A percentile compares a stretch with the other conserved stretches of the same genome.
Evolutionary conservation across 805 yeast species (phyloP).

Genomic region (Wickerhamiella allomyrinae): DNA sequence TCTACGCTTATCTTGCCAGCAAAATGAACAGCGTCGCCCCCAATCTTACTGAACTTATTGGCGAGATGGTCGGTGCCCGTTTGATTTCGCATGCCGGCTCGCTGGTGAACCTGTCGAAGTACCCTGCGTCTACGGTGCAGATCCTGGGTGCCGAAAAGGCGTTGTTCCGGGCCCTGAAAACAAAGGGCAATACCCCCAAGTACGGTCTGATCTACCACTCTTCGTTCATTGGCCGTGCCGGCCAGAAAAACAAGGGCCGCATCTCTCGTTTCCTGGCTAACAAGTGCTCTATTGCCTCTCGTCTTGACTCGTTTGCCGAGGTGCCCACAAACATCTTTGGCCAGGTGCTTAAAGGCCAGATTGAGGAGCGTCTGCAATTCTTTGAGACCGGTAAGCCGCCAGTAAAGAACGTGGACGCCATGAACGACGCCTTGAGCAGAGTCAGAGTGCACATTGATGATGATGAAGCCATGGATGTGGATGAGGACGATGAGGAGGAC

Average conservation of each 20-base stretch:
- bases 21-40: slow-evolving; percentile 98
- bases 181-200: slow-evolving; percentile 93
- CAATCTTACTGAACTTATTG: slow-evolving; percentile 87
- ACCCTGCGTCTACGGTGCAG: slow-evolving; percentile 98
- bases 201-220: slow-evolving; percentile 93
- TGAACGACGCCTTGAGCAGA: slow-evolving; percentile 75
- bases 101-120: slow-evolving; percentile 86
- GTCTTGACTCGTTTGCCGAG: slow-evolving; percentile 95
- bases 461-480: slow-evolving; percentile 35
- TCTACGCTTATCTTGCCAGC: slow-evolving; percentile 76
- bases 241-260: slow-evolving; percentile 96
- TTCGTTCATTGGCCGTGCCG: slow-evolving; percentile 84
- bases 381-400: slow-evolving; percentile 95
- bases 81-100: slow-evolving; percentile 98
- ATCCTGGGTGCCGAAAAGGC: slow-evolving; percentile 97
- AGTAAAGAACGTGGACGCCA: slow-evolving; percentile 89
- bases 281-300: slow-evolving; percentile 97
- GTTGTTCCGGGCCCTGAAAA: slow-evolving; percentile 86
- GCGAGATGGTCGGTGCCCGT: slow-evolving; percentile 98
- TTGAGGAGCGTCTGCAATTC: slow-evolving; percentile 91
- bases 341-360: slow-evolving; percentile 82
- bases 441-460: slow-evolving; percentile 28
- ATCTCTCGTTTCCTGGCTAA: slow-evolving; percentile 96
- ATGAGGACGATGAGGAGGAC: slow-evolving; percentile 28
- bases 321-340: slow-evolving; percentile 87